phyloP scores from a whole-genome alignment of 345 rosid species.

The Rhodomyrtus tomentosa region DNA sequence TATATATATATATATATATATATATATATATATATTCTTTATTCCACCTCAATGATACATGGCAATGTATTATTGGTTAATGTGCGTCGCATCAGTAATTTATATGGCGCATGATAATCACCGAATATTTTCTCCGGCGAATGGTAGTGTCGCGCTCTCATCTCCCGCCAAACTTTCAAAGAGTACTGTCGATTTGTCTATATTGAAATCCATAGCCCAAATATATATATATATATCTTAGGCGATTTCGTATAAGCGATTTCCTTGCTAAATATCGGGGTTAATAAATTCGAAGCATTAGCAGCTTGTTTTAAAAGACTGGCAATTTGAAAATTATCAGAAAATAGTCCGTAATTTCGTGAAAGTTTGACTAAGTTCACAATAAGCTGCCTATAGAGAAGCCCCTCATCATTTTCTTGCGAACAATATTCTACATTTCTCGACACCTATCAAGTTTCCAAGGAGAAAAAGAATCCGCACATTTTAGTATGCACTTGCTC shows the following conservation, averaged over 20 bases:
- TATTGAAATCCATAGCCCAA: not conserved
- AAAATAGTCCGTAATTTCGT: not conserved
- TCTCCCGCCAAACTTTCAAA: not conserved
- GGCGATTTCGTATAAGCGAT: not conserved
- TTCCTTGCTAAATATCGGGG: not conserved
- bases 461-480: not conserved
- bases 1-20: too few species aligned
- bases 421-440: not conserved
- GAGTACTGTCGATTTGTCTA: not conserved
- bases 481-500: not conserved
- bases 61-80: too few species aligned
- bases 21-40: too few species aligned
- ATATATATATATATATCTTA: not conserved
- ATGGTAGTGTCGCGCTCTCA: not conserved
- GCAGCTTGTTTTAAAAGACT: too few species aligned
- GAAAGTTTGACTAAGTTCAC: not conserved
- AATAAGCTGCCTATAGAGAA: not conserved
- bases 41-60: too few species aligned
- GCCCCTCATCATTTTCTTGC: not conserved
- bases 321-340: not conserved
- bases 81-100: too few species aligned
- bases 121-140: too few species aligned
- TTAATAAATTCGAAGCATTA: not conserved
- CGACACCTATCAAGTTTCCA: not conserved
- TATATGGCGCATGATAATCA: too few species aligned